Percentiles rank a stretch among this genome's conserved stretches.
phyloP scores from a whole-genome alignment of 1,284 basidiomycete species.

The Cutaneotrichosporon cyanovorans region DNA sequence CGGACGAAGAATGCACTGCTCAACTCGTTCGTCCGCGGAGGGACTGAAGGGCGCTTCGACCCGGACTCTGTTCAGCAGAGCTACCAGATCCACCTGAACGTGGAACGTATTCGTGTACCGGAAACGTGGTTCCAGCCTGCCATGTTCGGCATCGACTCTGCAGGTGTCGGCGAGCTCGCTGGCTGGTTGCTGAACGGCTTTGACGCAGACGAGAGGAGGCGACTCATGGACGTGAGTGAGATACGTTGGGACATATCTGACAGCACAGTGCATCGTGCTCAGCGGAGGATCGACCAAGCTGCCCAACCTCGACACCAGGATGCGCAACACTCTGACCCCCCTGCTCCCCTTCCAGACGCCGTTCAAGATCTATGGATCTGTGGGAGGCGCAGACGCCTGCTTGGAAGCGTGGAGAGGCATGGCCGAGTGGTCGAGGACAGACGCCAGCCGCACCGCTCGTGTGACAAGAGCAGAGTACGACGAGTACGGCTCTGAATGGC shows the following conservation, averaged over 20 bases:
- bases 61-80: conserved; percentile 54
- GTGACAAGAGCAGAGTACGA: conserved; percentile 74
- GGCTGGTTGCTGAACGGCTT: conserved; percentile 81
- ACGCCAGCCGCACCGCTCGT: conserved; percentile 55
- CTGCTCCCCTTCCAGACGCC: conserved; percentile 75
- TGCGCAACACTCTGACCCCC: conserved; percentile 65
- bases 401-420: conserved; percentile 89
- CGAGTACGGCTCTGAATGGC: conserved; percentile 76
- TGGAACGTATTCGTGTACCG: conserved; percentile 87
- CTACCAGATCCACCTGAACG: conserved; percentile 78
- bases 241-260: neutral
- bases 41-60: conserved; percentile 55
- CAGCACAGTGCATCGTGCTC: conserved; percentile 77
- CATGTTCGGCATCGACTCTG: conserved; percentile 91
- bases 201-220: conserved; percentile 56
- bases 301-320: conserved; percentile 61
- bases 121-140: conserved; percentile 89
- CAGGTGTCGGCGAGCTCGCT: conserved; percentile 83
- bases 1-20: conserved; percentile 74
- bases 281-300: conserved; percentile 75
- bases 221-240: conserved; percentile 52
- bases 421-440: conserved; percentile 66
- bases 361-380: conserved; percentile 52
- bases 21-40: conserved; percentile 63
- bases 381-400: conserved; percentile 52